These are phyloP conservation scores for Corylus americana DNA, from an alignment of 306 rosid genomes.

Conservation along the genomic window DNA sequence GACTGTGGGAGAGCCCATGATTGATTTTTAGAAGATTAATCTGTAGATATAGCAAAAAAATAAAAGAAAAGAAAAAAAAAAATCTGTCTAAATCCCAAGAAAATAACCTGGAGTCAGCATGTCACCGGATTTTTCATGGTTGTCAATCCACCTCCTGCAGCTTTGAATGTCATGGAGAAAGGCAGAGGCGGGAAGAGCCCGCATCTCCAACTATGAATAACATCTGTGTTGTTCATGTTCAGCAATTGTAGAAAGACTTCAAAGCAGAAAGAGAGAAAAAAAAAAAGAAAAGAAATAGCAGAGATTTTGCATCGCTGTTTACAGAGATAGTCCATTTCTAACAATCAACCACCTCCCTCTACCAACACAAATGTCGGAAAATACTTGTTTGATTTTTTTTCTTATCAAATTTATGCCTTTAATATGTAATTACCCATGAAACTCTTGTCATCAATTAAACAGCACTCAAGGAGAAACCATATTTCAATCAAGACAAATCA, in stretches of 20 bases:
- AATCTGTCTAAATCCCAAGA: not conserved
- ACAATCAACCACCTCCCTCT: not conserved
- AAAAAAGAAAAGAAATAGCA: not conserved
- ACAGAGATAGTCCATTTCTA: not conserved
- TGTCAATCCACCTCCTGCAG: not conserved
- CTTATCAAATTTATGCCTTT: not conserved
- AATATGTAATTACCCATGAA: not conserved
- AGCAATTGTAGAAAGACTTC: slow-evolving; percentile 5
- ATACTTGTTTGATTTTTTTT: not conserved
- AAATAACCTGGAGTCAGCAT: not conserved
- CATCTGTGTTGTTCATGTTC: slow-evolving; percentile 15
- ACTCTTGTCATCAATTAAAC: not conserved
- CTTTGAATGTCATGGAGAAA: slow-evolving; percentile 37
- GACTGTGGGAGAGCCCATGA: slow-evolving; percentile 88
- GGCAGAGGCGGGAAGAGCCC: slow-evolving; percentile 53
- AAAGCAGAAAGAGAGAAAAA: not conserved
- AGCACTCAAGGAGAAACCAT: not conserved
- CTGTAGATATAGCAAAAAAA: not conserved
- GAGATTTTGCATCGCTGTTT: not conserved
- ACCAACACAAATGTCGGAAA: not conserved
- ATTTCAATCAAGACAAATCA: not conserved
- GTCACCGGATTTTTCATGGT: slow-evolving; percentile 1
- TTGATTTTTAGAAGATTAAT: slow-evolving; percentile 63
- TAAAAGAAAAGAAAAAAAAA: not conserved
- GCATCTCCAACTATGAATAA: slow-evolving; percentile 39